Percentiles rank a stretch among this genome's conserved stretches.
Conservation (phyloP, 805 yeast species). For the Candida arabinofermentans region DNA sequence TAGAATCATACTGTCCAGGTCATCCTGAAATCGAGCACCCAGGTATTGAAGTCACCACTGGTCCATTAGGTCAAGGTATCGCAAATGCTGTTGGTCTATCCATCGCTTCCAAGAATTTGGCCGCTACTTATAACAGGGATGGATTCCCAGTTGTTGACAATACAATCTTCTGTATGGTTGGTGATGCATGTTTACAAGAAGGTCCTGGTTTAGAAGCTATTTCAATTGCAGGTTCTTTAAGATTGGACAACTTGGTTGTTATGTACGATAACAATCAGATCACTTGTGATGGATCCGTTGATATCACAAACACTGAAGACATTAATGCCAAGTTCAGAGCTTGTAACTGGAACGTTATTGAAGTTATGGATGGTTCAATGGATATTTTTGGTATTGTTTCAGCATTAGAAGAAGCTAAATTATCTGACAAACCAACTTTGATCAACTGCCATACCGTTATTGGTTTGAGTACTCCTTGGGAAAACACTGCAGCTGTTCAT, state of each 20-base stretch:
- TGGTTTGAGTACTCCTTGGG: constrained; percentile 83
- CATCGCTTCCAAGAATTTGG: constrained; percentile 85
- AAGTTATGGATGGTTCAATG: constrained; percentile 74
- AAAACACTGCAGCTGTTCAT: constrained; percentile 90
- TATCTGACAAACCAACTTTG: constrained; percentile 80
- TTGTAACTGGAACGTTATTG: constrained; percentile 88
- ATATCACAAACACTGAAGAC: constrained; percentile 89
- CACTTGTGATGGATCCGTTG: constrained; percentile 92
- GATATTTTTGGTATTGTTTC: constrained; percentile 63
- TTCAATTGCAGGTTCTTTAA: constrained; percentile 93
- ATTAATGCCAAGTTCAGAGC: constrained; percentile 81
- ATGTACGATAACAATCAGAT: constrained; percentile 96
- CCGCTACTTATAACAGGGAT: constrained; percentile 91
- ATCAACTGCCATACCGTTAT: constrained; percentile 87
- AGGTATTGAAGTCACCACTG: constrained; percentile 96
- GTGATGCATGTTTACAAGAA: constrained; percentile 98
- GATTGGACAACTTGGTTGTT: constrained; percentile 87
- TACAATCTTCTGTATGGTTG: constrained; percentile 75
- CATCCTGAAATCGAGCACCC: constrained; percentile 94
- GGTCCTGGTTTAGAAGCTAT: constrained; percentile 94
- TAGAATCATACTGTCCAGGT: constrained; percentile 90
- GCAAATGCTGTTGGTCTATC: constrained; percentile 95
- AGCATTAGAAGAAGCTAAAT: constrained; percentile 80
- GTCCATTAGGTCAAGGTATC: constrained; percentile 98
- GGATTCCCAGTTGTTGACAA: constrained; percentile 66